Base-by-base conservation (phyloP, 768 basidiomycete species). In the Tylopilus vinaceipallidus region DNA sequence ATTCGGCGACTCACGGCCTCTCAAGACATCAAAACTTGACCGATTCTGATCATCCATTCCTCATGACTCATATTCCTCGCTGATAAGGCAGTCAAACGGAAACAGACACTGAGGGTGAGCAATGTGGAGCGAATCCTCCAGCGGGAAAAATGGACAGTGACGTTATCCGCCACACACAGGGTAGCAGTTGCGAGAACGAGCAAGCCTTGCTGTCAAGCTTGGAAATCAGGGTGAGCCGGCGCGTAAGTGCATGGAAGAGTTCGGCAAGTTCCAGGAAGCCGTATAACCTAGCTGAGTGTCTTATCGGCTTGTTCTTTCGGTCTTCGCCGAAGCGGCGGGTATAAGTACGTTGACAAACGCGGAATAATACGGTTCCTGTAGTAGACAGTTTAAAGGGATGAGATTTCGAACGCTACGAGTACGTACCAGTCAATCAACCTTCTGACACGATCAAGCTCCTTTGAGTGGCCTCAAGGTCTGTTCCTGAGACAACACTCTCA, bases 231-330 rank as follows among this genome's bases (percentile, higher is more conserved):
- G 20, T 24, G 17, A 24, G 32, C 10, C 10, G n/a, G n/a, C n/a
- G n/a, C n/a, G n/a, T n/a, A 59, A 61, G 43, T 59, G 66, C 63
- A 27, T 53, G 59, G 50, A 66, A 56, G n/a, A 65, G 59, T 23
- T 64, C 64, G 42, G 64, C 61, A 54, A 65, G 66, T 12, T 64
- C 64, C 37, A 64, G 56, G 63, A 55, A 27, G 58, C 61, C 20
- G 66, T 59, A 7, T 63, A 61, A 42, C 63, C 63, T 42, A 65
- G 51, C 50, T 47, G 50, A 23, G 17, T 59, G 63, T 26, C 52
- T 61, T 20, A 66, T 37, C 6, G 55, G 47, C 27, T 52, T 59
- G 3, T n/a, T n/a, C n/a, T n/a, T n/a, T n/a, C 56, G 49, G 6
- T 57, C 53, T 12, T 20, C 39, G 27, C 56, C 61, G 32, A 59